Evolutionary conservation across 116 monocot species (phyloP).

Genomic region (Posidonia oceanica): DNA sequence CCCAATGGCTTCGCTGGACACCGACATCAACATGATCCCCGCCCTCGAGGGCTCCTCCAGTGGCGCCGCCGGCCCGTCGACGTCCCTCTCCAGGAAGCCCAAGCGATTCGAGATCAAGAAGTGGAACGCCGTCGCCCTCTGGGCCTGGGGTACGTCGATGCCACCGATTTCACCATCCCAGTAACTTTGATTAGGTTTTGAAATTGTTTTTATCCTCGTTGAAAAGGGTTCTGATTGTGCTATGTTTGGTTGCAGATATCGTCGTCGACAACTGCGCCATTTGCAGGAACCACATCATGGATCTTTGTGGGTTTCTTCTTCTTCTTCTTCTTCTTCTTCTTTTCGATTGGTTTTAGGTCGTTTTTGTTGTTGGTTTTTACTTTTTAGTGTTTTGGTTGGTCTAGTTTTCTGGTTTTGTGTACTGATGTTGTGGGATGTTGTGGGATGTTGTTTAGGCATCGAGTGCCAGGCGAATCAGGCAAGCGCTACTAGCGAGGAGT

Average conservation of each 20-base stretch:
- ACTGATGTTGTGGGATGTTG: neutral
- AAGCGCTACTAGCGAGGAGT: conserved; percentile 78
- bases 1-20: conserved; percentile 5
- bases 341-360: neutral
- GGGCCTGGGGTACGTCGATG: conserved; percentile 65
- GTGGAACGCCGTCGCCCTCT: conserved; percentile 93
- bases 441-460: conserved; percentile 36
- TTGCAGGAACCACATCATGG: conserved; percentile 99
- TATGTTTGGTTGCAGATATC: conserved; percentile 46
- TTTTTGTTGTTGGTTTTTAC: conserved; percentile 1
- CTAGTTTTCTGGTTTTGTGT: neutral
- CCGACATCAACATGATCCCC: conserved; percentile 46
- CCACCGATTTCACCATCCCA: no score
- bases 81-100: conserved; percentile 34
- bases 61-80: conserved; percentile 6
- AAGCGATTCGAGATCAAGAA: conserved; percentile 95
- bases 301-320: conserved; percentile 53
- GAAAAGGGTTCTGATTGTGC: no score
- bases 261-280: conserved; percentile 98
- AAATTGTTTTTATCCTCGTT: no score
- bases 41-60: conserved; percentile 39
- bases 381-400: no score
- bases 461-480: conserved; percentile 94
- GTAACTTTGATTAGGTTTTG: no score
- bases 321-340: neutral